Evolutionary conservation across 495 filamentous ascomycete species (phyloP), one percentile per base, ranked within the genome.

Genomic region (Aspergillus conjunctus): DNA sequence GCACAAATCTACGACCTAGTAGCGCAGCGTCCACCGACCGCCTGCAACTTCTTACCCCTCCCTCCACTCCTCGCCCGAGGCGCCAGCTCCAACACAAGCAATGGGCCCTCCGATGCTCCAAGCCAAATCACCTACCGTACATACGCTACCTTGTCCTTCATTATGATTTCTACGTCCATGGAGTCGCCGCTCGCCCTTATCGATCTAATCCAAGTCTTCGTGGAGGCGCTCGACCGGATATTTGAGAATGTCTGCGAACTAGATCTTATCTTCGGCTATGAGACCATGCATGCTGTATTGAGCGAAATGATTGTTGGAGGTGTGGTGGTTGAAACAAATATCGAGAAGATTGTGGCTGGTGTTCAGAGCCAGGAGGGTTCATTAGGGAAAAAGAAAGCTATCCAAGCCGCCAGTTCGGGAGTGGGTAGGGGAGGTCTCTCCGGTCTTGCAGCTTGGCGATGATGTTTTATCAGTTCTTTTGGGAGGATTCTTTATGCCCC

Each of bases 211-310:
- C 94, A 98, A 73, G 94, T 98, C 26, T 98, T 97, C 64, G 94
- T 98, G 54, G 93, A 98, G 75, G 86, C 95, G 18, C 83, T 98
- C 20, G 94, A 98, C 72, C 84, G 91, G 57, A 81, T 98, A 55
- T 98, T 98, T 71, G 93, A 97, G 79, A 97, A 98, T 67, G 94
- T 98, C 22, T 98, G 94, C 80, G 94, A 98, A 75, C 78, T 98
- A 51, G 94, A 98, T 71, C 82, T 98, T 56, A 98, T 98, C 73
- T 98, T 98, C 78, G 97, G 97, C 65, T 98, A 96, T 71, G 94
- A 98, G 83, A 93, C 91, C 31, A 83, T 98, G 71, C 94, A 98
- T 77, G 90, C 94, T 6, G 85, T 89, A 22, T 79, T 98, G 21
- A 85, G 85, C 64, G 94, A 98, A 83, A 95, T 98, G 91, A 87